Evolutionary conservation across 768 basidiomycete genomes (phyloP).

Genomic region (Tylopilus subfusipes): DNA sequence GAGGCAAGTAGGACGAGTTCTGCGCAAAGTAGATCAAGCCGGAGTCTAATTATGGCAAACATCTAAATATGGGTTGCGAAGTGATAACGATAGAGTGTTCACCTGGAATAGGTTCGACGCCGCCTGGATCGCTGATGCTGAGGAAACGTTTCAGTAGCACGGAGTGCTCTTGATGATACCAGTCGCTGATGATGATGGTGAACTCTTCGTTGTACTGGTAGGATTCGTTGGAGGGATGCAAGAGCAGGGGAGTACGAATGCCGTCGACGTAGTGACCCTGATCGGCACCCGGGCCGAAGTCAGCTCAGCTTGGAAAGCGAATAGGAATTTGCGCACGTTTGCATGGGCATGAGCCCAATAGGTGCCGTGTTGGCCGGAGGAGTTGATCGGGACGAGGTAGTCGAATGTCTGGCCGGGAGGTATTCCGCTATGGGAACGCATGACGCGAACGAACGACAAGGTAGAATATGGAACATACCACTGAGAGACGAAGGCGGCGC

Average conservation of each 20-base stretch:
- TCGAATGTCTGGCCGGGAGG: constrained; percentile 68
- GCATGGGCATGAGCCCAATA: constrained; percentile 80
- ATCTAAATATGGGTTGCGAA: background rate
- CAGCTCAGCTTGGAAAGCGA: background rate
- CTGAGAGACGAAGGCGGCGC: constrained; percentile 77
- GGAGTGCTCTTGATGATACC: constrained; percentile 82
- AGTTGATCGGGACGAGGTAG: constrained; percentile 69
- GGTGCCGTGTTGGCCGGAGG: constrained; percentile 71
- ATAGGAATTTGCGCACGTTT: constrained; percentile 25
- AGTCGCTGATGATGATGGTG: constrained; percentile 82
- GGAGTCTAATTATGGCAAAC: constrained; percentile 48
- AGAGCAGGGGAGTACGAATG: constrained; percentile 78
- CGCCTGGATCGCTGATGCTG: constrained; percentile 70
- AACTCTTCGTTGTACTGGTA: constrained; percentile 87
- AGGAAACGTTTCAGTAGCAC: constrained; percentile 64
- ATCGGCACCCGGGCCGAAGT: background rate
- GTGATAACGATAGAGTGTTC: constrained; percentile 3
- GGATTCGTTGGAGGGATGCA: constrained; percentile 64
- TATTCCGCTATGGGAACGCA: constrained; percentile 52
- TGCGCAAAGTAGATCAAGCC: constrained; percentile 82
- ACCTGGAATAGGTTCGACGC: constrained; percentile 89
- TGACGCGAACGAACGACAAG: background rate
- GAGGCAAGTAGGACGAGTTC: constrained; percentile 65
- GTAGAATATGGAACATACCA: constrained; percentile 47
- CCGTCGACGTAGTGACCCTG: constrained; percentile 93